Evolutionary conservation across 2,329 filamentous ascomycete genomes (phyloP).

Genomic region (Xylariomycetidae sp.): DNA sequence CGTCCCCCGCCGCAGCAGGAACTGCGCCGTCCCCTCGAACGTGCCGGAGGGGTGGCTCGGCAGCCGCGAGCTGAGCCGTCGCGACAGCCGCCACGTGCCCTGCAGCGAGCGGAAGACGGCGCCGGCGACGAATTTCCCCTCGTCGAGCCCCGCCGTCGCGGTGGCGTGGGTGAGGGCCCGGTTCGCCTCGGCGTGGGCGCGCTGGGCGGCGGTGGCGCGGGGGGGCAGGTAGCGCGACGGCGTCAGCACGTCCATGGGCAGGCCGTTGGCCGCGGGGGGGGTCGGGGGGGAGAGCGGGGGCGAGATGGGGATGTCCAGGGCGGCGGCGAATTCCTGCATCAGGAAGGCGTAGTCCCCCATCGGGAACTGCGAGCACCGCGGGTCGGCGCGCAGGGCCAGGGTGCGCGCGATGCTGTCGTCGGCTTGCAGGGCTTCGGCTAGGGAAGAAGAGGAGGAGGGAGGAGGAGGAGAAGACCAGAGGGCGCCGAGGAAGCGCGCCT

Average conservation of each 20-base stretch:
- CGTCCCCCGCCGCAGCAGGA: slow-evolving; percentile 57
- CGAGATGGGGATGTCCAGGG: slow-evolving; percentile 45
- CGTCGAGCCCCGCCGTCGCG: slow-evolving; percentile 34
- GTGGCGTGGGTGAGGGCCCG: slow-evolving; percentile 40
- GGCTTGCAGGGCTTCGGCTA: slow-evolving; percentile 34
- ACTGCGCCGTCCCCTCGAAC: slow-evolving; percentile 59
- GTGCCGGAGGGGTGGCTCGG: slow-evolving; percentile 57
- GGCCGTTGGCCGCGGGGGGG: slow-evolving; percentile 29
- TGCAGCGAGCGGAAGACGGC: slow-evolving; percentile 67
- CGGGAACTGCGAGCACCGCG: slow-evolving; percentile 62
- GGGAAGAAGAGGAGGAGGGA: slow-evolving; percentile 13
- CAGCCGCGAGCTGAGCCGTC: slow-evolving; percentile 47
- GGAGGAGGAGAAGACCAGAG: slow-evolving; percentile 43
- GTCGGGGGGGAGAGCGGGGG: slow-evolving; percentile 24
- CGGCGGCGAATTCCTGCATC: slow-evolving; percentile 62
- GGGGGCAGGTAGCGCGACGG: slow-evolving; percentile 47
- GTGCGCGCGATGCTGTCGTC: slow-evolving; percentile 42
- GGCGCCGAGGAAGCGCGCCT: slow-evolving; percentile 61
- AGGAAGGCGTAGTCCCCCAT: slow-evolving; percentile 77
- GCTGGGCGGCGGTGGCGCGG: slow-evolving; percentile 31
- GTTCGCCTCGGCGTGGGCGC: slow-evolving; percentile 34
- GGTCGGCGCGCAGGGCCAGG: slow-evolving; percentile 44
- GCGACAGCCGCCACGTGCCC: slow-evolving; percentile 60
- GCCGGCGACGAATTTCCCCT: slow-evolving; percentile 49
- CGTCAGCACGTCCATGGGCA: slow-evolving; percentile 48